phyloP scores from a whole-genome alignment of 1,284 basidiomycete genomes.

The Coniophora puteana region DNA sequence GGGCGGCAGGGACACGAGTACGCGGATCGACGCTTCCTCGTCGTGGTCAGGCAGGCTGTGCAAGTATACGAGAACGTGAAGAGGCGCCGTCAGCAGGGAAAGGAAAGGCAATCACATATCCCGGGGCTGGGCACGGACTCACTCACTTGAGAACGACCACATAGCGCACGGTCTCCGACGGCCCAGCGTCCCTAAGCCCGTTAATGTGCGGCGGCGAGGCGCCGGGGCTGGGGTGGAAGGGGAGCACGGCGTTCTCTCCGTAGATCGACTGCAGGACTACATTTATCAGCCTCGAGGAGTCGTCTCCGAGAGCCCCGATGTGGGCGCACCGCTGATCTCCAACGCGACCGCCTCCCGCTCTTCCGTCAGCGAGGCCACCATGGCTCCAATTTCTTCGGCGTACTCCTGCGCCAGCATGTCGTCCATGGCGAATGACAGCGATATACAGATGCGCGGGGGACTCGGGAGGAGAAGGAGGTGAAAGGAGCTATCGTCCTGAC shows the following conservation, averaged over 20 bases:
- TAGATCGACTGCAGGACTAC: slow-evolving; percentile 83
- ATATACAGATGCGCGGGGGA: too few species aligned
- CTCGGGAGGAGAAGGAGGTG: too few species aligned
- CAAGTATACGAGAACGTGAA: slow-evolving; percentile 4
- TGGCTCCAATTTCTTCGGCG: too few species aligned
- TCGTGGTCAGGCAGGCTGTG: slow-evolving; percentile 51
- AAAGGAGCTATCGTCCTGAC: too few species aligned
- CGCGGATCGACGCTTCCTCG: slow-evolving; percentile 53
- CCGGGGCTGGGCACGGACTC: not conserved
- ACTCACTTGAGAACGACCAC: slow-evolving; percentile 51
- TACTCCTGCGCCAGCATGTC: too few species aligned
- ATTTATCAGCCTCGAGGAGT: slow-evolving; percentile 12
- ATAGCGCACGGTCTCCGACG: slow-evolving; percentile 54
- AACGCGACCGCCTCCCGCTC: slow-evolving; percentile 57
- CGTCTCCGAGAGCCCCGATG: not conserved
- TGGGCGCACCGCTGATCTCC: slow-evolving; percentile 60
- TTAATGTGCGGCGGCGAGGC: slow-evolving; percentile 15
- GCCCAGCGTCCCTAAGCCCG: not conserved
- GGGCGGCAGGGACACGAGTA: slow-evolving; percentile 73
- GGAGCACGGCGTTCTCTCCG: slow-evolving; percentile 58
- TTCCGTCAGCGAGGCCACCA: too few species aligned
- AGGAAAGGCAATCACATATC: not conserved
- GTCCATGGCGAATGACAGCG: too few species aligned
- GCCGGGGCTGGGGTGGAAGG: slow-evolving; percentile 43
- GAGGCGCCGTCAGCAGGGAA: too few species aligned